Evolutionary conservation across 2,329 filamentous ascomycete species (phyloP).

Genomic region (Penicillium oxalicum): DNA sequence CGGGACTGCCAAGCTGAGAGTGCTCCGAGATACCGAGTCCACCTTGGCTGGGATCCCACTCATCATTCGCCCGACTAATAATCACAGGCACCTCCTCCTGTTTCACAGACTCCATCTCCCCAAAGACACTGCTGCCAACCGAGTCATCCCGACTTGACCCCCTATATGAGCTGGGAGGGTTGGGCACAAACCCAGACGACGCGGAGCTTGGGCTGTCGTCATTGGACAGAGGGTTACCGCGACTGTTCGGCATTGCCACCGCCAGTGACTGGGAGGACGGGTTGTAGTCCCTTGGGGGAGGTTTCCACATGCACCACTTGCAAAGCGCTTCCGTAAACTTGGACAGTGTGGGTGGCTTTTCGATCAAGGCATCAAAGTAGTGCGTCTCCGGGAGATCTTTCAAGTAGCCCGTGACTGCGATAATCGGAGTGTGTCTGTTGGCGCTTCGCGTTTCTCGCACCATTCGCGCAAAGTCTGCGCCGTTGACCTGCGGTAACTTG

Average conservation of each 20-base stretch:
- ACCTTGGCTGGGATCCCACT: conserved; percentile 63
- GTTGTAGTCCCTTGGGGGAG: conserved; percentile 56
- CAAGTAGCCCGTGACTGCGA: conserved; percentile 95
- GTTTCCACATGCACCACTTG: conserved; percentile 88
- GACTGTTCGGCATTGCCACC: conserved; percentile 56
- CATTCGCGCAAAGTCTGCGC: conserved; percentile 94
- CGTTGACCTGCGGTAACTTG: conserved; percentile 89
- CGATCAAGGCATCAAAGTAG: conserved; percentile 90
- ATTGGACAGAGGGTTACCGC: conserved; percentile 56
- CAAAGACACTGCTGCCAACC: conserved; percentile 74
- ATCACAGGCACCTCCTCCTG: conserved; percentile 73
- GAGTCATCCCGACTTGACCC: conserved; percentile 82
- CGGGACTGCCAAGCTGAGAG: conserved; percentile 15
- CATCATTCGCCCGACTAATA: conserved; percentile 66
- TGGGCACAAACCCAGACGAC: conserved; percentile 63
- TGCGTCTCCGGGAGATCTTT: conserved; percentile 93
- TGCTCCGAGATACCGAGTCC: conserved; percentile 73
- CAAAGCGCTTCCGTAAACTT: conserved; percentile 86
- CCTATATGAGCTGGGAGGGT: conserved; percentile 68
- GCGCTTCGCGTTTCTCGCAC: conserved; percentile 93
- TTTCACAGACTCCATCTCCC: conserved; percentile 72
- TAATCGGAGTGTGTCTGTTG: conserved; percentile 89
- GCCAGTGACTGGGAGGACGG: conserved; percentile 49
- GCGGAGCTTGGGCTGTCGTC: conserved; percentile 82
- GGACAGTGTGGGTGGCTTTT: conserved; percentile 90